Conservation (phyloP, 345 rosid species). For the Melaleuca alternifolia region DNA sequence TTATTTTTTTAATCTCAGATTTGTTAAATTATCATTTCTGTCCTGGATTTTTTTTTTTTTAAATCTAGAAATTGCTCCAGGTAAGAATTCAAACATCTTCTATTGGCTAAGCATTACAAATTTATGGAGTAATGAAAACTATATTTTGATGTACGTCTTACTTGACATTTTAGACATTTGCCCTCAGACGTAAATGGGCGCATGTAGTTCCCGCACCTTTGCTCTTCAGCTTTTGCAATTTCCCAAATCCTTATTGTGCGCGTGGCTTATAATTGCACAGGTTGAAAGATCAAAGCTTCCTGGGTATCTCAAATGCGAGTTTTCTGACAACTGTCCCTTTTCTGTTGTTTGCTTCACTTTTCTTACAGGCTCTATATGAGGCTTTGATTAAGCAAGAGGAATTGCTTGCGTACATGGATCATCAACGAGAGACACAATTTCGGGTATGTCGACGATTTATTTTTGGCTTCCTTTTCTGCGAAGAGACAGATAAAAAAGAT, state of each 20-base stretch:
- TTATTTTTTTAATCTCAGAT: not conserved
- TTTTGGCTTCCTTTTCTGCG: not conserved
- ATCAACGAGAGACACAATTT: constrained; percentile 62
- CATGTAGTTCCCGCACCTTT: not conserved
- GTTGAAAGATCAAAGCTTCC: not conserved
- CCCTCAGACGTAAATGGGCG: not conserved
- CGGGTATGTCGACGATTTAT: constrained; percentile 32
- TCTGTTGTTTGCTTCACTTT: not conserved
- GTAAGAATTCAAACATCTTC: not conserved
- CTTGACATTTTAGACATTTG: not conserved
- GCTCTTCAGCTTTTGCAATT: not conserved
- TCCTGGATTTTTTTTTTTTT: not conserved
- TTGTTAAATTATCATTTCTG: not conserved
- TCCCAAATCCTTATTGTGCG: not conserved
- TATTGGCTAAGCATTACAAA: not conserved
- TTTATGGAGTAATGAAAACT: not conserved
- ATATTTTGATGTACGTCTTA: not conserved
- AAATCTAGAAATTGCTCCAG: not conserved
- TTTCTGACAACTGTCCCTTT: not conserved
- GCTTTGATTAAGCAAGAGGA: constrained; percentile 98
- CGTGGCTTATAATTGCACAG: not conserved
- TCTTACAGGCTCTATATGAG: constrained; percentile 69
- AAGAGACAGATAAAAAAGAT: not conserved
- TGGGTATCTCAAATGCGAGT: not conserved
- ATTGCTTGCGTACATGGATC: constrained; percentile 81